phyloP scores from a whole-genome alignment of 495 filamentous ascomycete genomes.

The Rostrohypoxylon terebratum region DNA sequence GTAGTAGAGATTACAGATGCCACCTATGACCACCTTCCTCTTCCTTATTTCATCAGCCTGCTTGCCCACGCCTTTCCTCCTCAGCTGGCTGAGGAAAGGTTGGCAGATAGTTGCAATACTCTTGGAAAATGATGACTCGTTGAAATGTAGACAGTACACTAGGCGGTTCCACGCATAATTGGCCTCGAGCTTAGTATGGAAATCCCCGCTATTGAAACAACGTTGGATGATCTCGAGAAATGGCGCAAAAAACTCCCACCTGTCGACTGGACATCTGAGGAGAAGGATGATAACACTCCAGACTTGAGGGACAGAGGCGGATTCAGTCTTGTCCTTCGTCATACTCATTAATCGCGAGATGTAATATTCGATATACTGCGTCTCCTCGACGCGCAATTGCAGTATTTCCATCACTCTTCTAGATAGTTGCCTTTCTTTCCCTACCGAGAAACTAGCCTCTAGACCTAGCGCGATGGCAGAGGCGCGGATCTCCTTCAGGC shows the following conservation, averaged over 20 bases:
- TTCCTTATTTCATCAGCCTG: constrained; percentile 67
- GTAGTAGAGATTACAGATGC: constrained; percentile 84
- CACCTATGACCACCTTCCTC: constrained; percentile 70
- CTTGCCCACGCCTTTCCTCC: constrained; percentile 69
- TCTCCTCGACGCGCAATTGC: constrained; percentile 65
- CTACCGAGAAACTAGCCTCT: constrained; percentile 71
- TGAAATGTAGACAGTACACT: constrained; percentile 74
- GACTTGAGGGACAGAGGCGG: constrained; percentile 80
- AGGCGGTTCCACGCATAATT: constrained; percentile 87
- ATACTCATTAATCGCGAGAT: constrained; percentile 76
- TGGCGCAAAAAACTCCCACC: constrained; percentile 76
- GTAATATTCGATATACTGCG: constrained; percentile 72
- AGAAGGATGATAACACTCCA: constrained; percentile 87
- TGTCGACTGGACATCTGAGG: constrained; percentile 72
- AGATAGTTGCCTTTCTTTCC: constrained; percentile 71
- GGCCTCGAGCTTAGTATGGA: constrained; percentile 76
- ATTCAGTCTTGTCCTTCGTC: constrained; percentile 71
- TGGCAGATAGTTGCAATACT: constrained; percentile 75
- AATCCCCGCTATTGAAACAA: constrained; percentile 86
- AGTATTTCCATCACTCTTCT: constrained; percentile 75
- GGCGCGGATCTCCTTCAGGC: constrained; percentile 75
- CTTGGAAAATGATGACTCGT: constrained; percentile 67
- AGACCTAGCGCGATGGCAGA: constrained; percentile 80
- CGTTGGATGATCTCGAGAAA: constrained; percentile 82
- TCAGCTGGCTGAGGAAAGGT: constrained; percentile 76